phyloP scores from a whole-genome alignment of 179 eudicot genomes.

The Spinacia oleracea region DNA sequence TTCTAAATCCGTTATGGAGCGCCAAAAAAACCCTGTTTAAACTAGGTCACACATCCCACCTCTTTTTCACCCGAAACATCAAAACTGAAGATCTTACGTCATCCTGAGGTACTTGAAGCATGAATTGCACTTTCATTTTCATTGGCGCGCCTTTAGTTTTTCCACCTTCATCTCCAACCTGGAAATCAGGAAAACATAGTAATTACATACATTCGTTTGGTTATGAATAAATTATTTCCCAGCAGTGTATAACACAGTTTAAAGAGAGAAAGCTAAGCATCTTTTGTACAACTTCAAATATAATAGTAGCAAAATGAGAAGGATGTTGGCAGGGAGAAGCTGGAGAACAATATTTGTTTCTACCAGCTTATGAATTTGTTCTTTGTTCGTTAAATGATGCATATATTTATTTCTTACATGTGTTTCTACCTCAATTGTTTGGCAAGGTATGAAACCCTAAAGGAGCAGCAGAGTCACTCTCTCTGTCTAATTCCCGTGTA shows the following conservation, averaged over 20 bases:
- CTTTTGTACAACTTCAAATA: background rate
- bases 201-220: background rate
- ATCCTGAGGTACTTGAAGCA: slow-evolving; percentile 97
- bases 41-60: slow-evolving; percentile 73
- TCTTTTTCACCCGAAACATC: slow-evolving; percentile 93
- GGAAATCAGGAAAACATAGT: slow-evolving; percentile 17
- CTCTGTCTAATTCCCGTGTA: background rate
- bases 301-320: too few species aligned
- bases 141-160: slow-evolving; percentile 81
- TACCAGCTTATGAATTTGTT: too few species aligned
- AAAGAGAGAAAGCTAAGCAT: background rate
- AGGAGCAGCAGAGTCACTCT: background rate
- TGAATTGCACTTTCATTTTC: slow-evolving; percentile 88
- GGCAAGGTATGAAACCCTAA: background rate
- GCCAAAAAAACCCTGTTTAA: background rate
- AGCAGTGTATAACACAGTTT: background rate
- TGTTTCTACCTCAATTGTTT: too few species aligned
- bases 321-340: background rate
- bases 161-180: slow-evolving; percentile 91
- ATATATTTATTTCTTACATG: too few species aligned
- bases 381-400: too few species aligned
- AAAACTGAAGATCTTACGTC: slow-evolving; percentile 71
- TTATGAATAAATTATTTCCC: background rate
- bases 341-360: too few species aligned
- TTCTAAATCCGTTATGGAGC: slow-evolving; percentile 17